Conservation (phyloP, 495 filamentous ascomycete genomes). For the Saxophila tyrrhenica region DNA sequence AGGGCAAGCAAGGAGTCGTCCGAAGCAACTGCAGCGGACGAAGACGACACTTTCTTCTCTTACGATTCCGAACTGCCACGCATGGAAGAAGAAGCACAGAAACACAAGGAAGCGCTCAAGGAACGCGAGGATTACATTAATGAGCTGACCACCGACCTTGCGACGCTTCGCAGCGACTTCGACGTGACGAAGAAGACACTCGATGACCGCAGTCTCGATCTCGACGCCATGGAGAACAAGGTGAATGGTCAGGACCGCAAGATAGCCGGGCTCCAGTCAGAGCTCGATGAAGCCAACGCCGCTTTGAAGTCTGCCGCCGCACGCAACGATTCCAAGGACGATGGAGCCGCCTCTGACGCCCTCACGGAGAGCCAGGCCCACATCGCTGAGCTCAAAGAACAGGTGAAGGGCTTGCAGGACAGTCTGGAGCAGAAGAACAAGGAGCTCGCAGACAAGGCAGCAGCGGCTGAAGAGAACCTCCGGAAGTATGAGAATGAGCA, state of each 20-base stretch:
- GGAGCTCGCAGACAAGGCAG: conserved; percentile 11
- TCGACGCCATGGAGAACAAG: conserved; percentile 17
- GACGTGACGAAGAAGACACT: not conserved
- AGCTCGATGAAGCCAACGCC: conserved; percentile 14
- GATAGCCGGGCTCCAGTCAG: not conserved
- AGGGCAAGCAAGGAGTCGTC: not conserved
- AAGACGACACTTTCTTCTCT: conserved; percentile 58
- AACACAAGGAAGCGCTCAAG: conserved; percentile 23
- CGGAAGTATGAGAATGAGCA: conserved; percentile 13
- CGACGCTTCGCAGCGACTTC: conserved; percentile 6
- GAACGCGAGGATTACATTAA: conserved; percentile 14
- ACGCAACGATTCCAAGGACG: conserved; percentile 8
- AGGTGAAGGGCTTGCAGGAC: not conserved
- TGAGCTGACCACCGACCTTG: conserved; percentile 14
- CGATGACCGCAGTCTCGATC: conserved; percentile 4
- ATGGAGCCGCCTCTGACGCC: conserved; percentile 5
- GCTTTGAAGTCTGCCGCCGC: not conserved
- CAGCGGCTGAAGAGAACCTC: conserved; percentile 21
- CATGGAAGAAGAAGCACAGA: conserved; percentile 33
- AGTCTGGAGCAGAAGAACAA: not conserved
- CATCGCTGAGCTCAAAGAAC: conserved; percentile 4
- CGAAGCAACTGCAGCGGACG: conserved; percentile 22
- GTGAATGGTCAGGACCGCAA: conserved; percentile 11
- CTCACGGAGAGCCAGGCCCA: conserved; percentile 5
- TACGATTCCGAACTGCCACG: conserved; percentile 64